phyloP scores from a whole-genome alignment of 352 stramenopile genomes.

The Phytophthora pluvialis region DNA sequence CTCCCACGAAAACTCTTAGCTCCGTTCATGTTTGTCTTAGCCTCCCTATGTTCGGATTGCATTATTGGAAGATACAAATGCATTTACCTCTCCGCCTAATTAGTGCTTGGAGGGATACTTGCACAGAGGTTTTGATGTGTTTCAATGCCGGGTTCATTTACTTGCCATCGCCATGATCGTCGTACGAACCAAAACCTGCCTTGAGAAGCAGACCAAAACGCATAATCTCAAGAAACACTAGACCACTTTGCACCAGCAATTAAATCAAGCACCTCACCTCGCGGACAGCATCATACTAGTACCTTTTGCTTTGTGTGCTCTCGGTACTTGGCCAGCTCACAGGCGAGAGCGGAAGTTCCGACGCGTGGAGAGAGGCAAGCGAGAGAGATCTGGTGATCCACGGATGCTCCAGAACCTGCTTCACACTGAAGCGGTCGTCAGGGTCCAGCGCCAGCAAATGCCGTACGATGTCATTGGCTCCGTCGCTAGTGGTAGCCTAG shows the following conservation, averaged over 20 bases:
- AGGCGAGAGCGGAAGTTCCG: slow-evolving; percentile 59
- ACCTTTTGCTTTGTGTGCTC: slow-evolving; percentile 67
- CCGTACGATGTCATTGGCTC: slow-evolving; percentile 75
- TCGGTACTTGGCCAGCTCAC: slow-evolving; percentile 66
- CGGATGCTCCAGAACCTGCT: slow-evolving; percentile 69
- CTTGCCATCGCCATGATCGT: slow-evolving; percentile 23
- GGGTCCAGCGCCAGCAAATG: slow-evolving; percentile 84
- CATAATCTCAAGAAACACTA: slow-evolving; percentile 36
- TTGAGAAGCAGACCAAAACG: slow-evolving; percentile 30
- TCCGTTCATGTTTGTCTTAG: too few relatives aligned
- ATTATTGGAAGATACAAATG: too few relatives aligned
- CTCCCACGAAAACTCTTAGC: too few relatives aligned
- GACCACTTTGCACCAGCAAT: slow-evolving; percentile 4
- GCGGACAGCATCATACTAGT: not conserved
- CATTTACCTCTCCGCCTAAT: too few relatives aligned
- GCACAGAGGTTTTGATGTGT: too few relatives aligned
- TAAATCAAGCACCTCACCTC: not conserved
- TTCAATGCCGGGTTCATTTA: too few relatives aligned
- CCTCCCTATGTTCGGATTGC: too few relatives aligned
- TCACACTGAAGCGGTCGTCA: slow-evolving; percentile 66
- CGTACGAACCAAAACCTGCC: slow-evolving; percentile 36
- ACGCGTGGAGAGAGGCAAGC: slow-evolving; percentile 20
- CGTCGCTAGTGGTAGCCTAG: slow-evolving; percentile 67
- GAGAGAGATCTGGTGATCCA: slow-evolving; percentile 55
- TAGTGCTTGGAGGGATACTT: too few relatives aligned